Evolutionary conservation across 352 stramenopile genomes (phyloP), one percentile per base, ranked within the genome.

Genomic region (Phytophthora sojae): DNA sequence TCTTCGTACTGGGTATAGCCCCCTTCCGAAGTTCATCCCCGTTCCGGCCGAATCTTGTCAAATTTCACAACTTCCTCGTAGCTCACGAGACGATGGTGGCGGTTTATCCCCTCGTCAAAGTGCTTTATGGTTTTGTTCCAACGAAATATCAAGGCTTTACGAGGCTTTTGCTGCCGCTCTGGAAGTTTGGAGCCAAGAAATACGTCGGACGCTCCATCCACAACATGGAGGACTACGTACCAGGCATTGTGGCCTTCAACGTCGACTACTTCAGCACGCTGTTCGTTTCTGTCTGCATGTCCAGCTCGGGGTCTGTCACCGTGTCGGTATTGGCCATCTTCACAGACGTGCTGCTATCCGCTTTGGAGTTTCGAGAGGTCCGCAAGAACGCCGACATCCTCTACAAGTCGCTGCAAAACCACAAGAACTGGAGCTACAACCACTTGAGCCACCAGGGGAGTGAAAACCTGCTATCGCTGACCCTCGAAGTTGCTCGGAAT

Each of bases 181-280:
- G 64, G 64, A 71, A 65, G 26, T 65, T 64, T 49, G 35, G 21
- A 3, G 49, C 53, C 25, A 56, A 58, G 58, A 56, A 57, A 25
- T 37, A 26, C 25, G 21, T 71, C 1, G 49, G 23, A 15, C 35
- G 30, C 21, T 14, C 19, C 17, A 58, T 29, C 7, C 23, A 17
- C 8, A 39, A 62, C 2, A n/a, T 58, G 12, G 64, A 66, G 37
- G 63, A 70, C 25, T 64, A 30, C 23, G 14, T 57, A 4, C 35
- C 35, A 9, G 11, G 14, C 0, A 56, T 64, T 0, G 59, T 71
- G 42, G 62, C 58, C 0, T 66, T 71, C 39, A 58, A n/a, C 3
- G 50, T 64, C 0, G 57, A 75, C 26, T 64, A 30, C 29, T 75
- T 75, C 29, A 56, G 60, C 35, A 44, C 35, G 35, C 35, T 44